Conservation (phyloP, 768 basidiomycete species). For the Hygrophoropsis aurantiaca region DNA sequence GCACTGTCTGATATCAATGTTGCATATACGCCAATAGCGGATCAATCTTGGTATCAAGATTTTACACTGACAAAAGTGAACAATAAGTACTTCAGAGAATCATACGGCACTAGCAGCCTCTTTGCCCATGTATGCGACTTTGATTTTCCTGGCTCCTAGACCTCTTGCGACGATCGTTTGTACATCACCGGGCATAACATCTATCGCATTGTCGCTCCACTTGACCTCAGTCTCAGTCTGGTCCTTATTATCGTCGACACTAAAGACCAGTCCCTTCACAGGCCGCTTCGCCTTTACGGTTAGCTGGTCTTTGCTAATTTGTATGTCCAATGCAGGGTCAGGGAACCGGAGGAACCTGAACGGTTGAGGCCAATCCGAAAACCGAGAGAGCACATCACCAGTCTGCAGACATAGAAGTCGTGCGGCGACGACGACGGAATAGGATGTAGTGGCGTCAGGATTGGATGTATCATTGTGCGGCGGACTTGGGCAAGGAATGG, state of each 20-base stretch:
- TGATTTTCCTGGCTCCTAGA: constrained; percentile 9
- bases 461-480: constrained; percentile 1
- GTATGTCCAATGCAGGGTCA: constrained; percentile 18
- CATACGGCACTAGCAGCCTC: constrained; percentile 5
- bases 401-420: constrained; percentile 22
- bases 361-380: constrained; percentile 31
- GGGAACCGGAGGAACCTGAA: constrained; percentile 29
- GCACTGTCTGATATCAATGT: too few relatives aligned
- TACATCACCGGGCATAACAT: constrained; percentile 22
- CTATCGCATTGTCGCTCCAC: constrained; percentile 27
- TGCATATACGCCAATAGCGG: too few relatives aligned
- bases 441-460: constrained; percentile 16
- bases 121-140: constrained; percentile 15
- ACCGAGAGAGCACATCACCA: constrained; percentile 26
- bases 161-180: constrained; percentile 11
- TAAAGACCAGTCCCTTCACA: constrained; percentile 22
- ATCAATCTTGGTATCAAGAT: too few relatives aligned
- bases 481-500: constrained; percentile 21
- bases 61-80: too few relatives aligned
- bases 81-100: too few relatives aligned
- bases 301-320: constrained; percentile 9
- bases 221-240: too few relatives aligned
- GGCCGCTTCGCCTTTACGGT: constrained; percentile 15
- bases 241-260: constrained; percentile 16
- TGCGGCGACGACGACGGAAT: constrained; percentile 33